phyloP scores from a whole-genome alignment of 805 yeast species.

The Candida hispaniensis region DNA sequence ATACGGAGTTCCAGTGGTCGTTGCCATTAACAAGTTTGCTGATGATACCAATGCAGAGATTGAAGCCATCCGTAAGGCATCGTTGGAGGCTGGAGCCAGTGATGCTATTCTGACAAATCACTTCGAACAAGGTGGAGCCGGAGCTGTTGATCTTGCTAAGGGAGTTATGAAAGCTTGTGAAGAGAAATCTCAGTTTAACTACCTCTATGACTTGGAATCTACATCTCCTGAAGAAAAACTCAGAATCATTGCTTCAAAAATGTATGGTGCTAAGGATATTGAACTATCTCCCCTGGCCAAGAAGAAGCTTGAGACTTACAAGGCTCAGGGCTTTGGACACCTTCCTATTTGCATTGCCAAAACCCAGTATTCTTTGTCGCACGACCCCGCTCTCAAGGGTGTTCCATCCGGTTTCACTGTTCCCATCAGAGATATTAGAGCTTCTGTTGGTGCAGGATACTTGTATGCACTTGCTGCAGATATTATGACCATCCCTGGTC shows the following conservation, averaged over 20 bases:
- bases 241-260: constrained; percentile 63
- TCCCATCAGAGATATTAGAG: constrained; percentile 90
- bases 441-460: constrained; percentile 94
- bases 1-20: constrained; percentile 87
- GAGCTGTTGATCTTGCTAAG: constrained; percentile 74
- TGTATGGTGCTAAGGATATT: constrained; percentile 87
- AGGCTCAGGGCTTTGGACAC: constrained; percentile 78
- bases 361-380: constrained; percentile 93
- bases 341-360: constrained; percentile 95
- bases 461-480: constrained; percentile 94
- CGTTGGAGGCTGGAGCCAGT: constrained; percentile 83
- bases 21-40: constrained; percentile 82
- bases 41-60: constrained; percentile 76
- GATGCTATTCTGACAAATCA: constrained; percentile 87
- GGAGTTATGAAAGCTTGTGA: constrained; percentile 66
- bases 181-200: constrained; percentile 37
- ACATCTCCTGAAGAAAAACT: constrained; percentile 72
- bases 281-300: constrained; percentile 76
- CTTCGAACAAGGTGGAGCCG: constrained; percentile 93
- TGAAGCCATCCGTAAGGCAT: constrained; percentile 65
- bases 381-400: constrained; percentile 86
- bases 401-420: constrained; percentile 84
- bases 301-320: constrained; percentile 68
- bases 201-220: constrained; percentile 56
- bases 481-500: constrained; percentile 94